These are phyloP conservation scores for Fusarium staphyleae DNA, from an alignment of 2,329 filamentous ascomycete species.

Conservation along the genomic window DNA sequence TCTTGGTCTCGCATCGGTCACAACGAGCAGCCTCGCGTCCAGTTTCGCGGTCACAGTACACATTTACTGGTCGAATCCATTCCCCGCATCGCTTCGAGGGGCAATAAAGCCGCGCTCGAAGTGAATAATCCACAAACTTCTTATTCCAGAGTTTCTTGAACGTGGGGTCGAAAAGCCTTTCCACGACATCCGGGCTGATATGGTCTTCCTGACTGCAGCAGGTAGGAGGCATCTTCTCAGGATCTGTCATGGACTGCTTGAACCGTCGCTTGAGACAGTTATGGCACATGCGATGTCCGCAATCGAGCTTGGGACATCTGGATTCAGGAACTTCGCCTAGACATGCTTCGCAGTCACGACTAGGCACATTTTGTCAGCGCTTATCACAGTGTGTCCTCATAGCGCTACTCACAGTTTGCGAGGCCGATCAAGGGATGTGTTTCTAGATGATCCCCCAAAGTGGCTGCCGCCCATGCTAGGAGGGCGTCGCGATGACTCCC, in stretches of 20 bases:
- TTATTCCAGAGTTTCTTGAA: conserved; percentile 85
- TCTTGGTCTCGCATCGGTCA: conserved; percentile 72
- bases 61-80: conserved; percentile 78
- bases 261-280: conserved; percentile 78
- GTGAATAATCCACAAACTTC: conserved; percentile 79
- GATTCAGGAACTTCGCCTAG: conserved; percentile 69
- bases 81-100: conserved; percentile 75
- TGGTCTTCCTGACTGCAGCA: conserved; percentile 76
- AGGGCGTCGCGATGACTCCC: conserved; percentile 39
- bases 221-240: conserved; percentile 82
- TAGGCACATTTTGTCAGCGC: conserved; percentile 45
- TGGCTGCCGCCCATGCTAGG: conserved; percentile 41
- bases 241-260: conserved; percentile 76
- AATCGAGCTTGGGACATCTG: conserved; percentile 75
- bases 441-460: conserved; percentile 39
- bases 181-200: conserved; percentile 79
- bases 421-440: conserved; percentile 40
- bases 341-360: conserved; percentile 76
- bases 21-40: conserved; percentile 74
- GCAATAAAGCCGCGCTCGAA: conserved; percentile 79
- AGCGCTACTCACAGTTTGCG: conserved; percentile 36
- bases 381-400: not conserved
- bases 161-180: conserved; percentile 72
- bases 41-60: conserved; percentile 62
- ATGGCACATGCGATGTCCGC: conserved; percentile 83